Base-by-base conservation (phyloP, 2,329 filamentous ascomycete genomes). In the Pseudogymnoascus sp. region DNA sequence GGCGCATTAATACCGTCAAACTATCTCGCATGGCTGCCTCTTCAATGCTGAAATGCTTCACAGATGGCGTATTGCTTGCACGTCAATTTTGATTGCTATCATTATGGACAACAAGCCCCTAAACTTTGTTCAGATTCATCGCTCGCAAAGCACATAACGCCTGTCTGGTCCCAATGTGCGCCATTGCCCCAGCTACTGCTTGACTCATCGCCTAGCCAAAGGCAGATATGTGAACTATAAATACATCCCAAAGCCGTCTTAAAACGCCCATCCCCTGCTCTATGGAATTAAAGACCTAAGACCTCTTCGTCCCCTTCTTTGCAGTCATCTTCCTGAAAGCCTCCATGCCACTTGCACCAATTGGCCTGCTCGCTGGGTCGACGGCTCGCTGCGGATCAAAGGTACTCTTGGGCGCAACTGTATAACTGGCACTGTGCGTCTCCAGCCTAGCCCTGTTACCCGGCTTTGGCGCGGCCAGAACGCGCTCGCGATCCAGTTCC, bases 241-340 rank as follows among this genome's bases (percentile, higher is more conserved):
- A 56, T 56, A 56, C 50, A 56, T 46, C 29, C 50, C 17, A 56
- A 33, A 21, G 50, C 50, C 50, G 13, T 56, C 29, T 56, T 4
- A 35, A 56, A 33, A 56, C 26, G 29, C 50, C 50, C n/a, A 7
- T 29, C 46, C 46, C 23, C n/a, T 31, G 15, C 46, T 17, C 23
- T 53, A 9, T 19, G 23, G 15, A 26, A 33, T 13, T 56, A n/a
- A 17, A 15, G 17, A 21, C 23, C 29, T 56, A 66, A 11, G 56
- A 59, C 59, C 70, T 67, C 76, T 83, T 84, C 77, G 86, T 87
- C 66, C 79, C 80, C 61, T 74, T 70, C 75, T 84, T 87, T 70
- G 84, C 80, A 9, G 83, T 86, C 80, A 88, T 87, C 75, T 80
- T 85, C 66, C 83, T 79, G 76, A 88, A 88, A 1, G 85, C 85